These are phyloP conservation scores for Xylaria sp. DNA, from an alignment of 2,329 filamentous ascomycete species.

Conservation along the genomic window DNA sequence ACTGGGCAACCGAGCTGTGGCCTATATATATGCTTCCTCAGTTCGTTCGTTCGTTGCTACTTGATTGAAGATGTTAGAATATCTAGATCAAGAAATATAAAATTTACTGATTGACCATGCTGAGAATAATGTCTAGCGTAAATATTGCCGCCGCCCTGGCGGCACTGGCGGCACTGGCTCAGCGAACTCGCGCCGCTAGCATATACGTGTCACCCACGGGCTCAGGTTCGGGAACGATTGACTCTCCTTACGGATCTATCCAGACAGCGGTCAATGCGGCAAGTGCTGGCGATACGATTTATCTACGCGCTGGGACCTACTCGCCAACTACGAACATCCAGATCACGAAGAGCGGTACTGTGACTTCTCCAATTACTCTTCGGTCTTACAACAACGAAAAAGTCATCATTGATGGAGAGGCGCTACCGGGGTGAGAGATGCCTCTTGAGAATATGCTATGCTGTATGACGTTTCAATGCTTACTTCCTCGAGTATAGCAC, in stretches of 20 bases:
- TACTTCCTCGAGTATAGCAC: conserved; percentile 14
- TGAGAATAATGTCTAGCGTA: conserved; percentile 11
- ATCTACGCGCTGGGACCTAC: conserved; percentile 59
- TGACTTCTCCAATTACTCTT: conserved; percentile 55
- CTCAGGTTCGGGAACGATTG: conserved; percentile 53
- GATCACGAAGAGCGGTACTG: conserved; percentile 57
- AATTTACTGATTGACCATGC: conserved; percentile 15
- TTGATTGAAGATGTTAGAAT: background rate
- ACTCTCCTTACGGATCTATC: conserved; percentile 58
- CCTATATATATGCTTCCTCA: conserved; percentile 22
- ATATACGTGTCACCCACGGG: conserved; percentile 61
- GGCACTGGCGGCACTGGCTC: conserved; percentile 15
- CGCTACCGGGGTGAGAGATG: conserved; percentile 45
- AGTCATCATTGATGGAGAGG: conserved; percentile 60
- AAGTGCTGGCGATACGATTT: conserved; percentile 59
- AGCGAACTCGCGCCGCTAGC: conserved; percentile 46
- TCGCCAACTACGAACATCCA: conserved; percentile 60
- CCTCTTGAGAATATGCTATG: background rate
- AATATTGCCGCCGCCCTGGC: background rate
- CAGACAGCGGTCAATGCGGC: conserved; percentile 60
- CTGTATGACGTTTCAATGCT: background rate
- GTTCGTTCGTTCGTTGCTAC: background rate
- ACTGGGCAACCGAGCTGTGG: background rate
- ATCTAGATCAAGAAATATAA: background rate
- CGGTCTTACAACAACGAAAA: conserved; percentile 57